Evolutionary conservation across 352 stramenopile species (phyloP).

Genomic region (Plasmopara muralis): DNA sequence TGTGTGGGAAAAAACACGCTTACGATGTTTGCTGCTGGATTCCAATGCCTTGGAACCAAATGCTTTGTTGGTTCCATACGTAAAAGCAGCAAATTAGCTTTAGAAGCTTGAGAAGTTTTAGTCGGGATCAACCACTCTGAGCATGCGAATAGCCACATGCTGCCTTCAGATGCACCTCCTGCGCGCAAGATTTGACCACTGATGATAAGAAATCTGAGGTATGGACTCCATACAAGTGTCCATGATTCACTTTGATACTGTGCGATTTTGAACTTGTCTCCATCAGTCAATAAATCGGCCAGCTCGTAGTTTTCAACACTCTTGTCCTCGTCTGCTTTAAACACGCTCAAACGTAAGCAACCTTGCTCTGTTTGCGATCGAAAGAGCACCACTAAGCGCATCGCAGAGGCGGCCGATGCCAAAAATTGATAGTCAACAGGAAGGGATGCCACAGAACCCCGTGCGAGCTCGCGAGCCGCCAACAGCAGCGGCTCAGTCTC

Average conservation of each 20-base stretch:
- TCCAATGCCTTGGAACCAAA: conserved; percentile 43
- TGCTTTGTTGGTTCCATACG: conserved; percentile 25
- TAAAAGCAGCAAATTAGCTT: conserved; percentile 20
- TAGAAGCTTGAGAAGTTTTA: conserved; percentile 3
- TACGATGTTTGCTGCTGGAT: conserved; percentile 24
- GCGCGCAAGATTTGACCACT: conserved; percentile 19
- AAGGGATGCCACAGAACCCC: conserved; percentile 6
- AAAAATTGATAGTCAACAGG: conserved; percentile 5
- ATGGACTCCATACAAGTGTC: conserved; percentile 46
- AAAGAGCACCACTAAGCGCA: conserved; percentile 33
- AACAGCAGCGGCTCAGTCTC: conserved; percentile 31
- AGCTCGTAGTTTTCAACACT: conserved; percentile 4
- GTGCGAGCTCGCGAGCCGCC: conserved; percentile 28
- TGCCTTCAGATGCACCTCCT: conserved; percentile 14
- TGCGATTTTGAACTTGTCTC: not conserved
- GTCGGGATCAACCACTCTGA: conserved; percentile 31
- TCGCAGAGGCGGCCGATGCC: conserved; percentile 11
- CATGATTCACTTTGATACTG: conserved; percentile 6
- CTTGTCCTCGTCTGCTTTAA: conserved; percentile 11
- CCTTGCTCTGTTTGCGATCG: conserved; percentile 18
- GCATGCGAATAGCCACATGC: conserved; percentile 43
- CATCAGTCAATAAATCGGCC: conserved; percentile 16
- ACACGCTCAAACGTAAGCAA: conserved; percentile 30
- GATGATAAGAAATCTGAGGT: conserved; percentile 45
- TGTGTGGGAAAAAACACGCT: conserved; percentile 35